Base-by-base conservation (phyloP, 2,329 filamentous ascomycete genomes). In the Ascochyta pisi region DNA sequence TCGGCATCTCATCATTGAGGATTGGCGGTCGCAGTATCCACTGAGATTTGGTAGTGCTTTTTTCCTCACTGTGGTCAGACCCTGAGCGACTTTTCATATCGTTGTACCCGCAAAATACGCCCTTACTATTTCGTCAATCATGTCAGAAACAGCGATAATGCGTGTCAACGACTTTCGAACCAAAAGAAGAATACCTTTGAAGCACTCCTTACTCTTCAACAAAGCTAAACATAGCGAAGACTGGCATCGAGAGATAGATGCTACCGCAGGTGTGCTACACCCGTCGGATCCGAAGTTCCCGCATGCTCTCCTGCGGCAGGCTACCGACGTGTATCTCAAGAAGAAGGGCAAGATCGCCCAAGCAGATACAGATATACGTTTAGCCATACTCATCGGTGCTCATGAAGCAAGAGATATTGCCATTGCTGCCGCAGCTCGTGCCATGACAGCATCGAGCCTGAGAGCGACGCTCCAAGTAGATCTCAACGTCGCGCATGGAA, bases 331-430 rank as follows among this genome's bases (percentile, higher is more conserved):
- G 1, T 75, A 73, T 42, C 56, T 74, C 15, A 69, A 66, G 50
- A 73, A 66, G 43, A 73, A 74, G 45, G 67, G 67, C 26, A 74
- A 69, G 23, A 54, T 67, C 13, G 64, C 41, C 6, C 66, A 67
- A 43, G 44, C 47, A 19, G 67, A 73, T 24, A 43, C 50, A 4
- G 68, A 72, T 42, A 50, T 64, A 16, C 59, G 64, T 15, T 55
- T 73, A 12, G 48, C 57, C 2, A 51, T 58, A 9, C 45, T 73
- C 29, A 63, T 74, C 22, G 52, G 66, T 13, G 50, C 51, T 4
- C 63, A 64, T 12, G 56, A 62, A 24, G 45, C 45, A 12, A 64
- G 56, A 58, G 69, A 73, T 37, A 51, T 73, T 8, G 71, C 69
- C 0, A 60, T 75, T 44, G 71, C 69, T 24, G 67, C 72, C 6